Base-by-base conservation (phyloP, 192 early-diverging fungal genomes). In the Coemansia guatemalensis region DNA sequence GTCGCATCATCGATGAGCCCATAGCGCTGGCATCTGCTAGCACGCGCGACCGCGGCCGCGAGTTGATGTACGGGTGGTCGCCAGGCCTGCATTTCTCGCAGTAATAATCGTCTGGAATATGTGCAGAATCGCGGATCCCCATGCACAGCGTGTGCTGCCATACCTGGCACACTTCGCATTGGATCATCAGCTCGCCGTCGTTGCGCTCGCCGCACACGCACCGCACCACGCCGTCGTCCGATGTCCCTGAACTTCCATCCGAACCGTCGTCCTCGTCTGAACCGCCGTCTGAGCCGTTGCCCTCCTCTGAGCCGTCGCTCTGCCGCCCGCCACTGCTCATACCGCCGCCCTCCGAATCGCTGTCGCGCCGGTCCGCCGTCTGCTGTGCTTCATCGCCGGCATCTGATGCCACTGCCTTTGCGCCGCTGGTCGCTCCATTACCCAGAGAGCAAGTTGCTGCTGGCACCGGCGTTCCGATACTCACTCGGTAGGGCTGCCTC, bases 141-240 rank as follows among this genome's bases (percentile, higher is more conserved):
- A 97, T 89, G 78, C 95, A 97, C n/a, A 90, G 85, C 55, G 90
- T 89, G 69, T 97, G 95, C 74, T 97, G 95, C 95, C 95, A 97
- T 5, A 94, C 91, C 53, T 88, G 82, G 81, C 95, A 97, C 7
- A 85, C 83, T 65, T 97, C 95, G 80, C 95, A 97, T 73, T 97
- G 92, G 30, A 97, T 92, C 95, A 94, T 94, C 57, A 89, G 78
- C 56, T 86, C 83, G 51, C 85, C 81, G 75, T 92, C 87, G 78
- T 75, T 79, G 60, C 76, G 71, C 64, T 79, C 76, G 39, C 71
- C 71, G 41, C 78, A 81, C 26, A 81, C 68, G 39, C 78, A 81
- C 27, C 78, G 73, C n/a, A 81, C 78, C 7, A 71, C 73, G 8
- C 78, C 78, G 27, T 81, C 78, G 48, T 78, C 75, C 41, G 39